A percentile compares a stretch with the other conserved stretches of the same genome.
phyloP scores from a whole-genome alignment of 1,284 basidiomycete species.

The Cryptococcus maquisensis region DNA sequence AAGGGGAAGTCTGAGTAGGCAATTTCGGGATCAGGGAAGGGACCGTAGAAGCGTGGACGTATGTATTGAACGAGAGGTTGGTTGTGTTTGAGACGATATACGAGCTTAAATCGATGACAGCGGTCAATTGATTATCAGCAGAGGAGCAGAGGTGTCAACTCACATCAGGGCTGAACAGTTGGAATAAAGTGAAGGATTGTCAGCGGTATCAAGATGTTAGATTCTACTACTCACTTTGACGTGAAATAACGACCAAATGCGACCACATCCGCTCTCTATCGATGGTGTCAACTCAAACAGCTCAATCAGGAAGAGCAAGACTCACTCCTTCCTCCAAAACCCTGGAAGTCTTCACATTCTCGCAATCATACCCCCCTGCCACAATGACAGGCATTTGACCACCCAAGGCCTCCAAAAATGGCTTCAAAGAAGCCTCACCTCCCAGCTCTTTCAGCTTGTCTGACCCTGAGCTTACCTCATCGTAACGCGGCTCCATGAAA shows the following conservation, averaged over 20 bases:
- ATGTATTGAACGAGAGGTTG: constrained; percentile 30
- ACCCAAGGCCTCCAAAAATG: constrained; percentile 26
- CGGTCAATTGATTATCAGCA: neutral
- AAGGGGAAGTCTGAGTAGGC: constrained; percentile 32
- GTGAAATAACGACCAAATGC: constrained; percentile 33
- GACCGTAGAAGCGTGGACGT: constrained; percentile 33
- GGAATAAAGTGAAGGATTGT: neutral
- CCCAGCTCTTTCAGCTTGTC: neutral
- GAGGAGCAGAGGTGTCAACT: neutral
- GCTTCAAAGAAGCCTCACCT: constrained; percentile 18
- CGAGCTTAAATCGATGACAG: constrained; percentile 26
- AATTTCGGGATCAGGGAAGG: constrained; percentile 33
- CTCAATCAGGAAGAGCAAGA: too few species aligned
- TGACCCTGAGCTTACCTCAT: constrained; percentile 24
- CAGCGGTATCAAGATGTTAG: neutral
- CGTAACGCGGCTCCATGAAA: constrained; percentile 37
- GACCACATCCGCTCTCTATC: constrained; percentile 20
- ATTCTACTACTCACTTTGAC: neutral
- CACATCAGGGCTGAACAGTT: neutral
- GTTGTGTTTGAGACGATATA: constrained; percentile 17
- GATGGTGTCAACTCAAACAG: too few species aligned
- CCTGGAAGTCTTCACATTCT: constrained; percentile 18
- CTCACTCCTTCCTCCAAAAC: constrained; percentile 3
- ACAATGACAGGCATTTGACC: constrained; percentile 21
- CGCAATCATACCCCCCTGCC: constrained; percentile 29